These are phyloP conservation scores for Lentinula edodes DNA, from an alignment of 768 basidiomycete genomes.

Conservation along the genomic window DNA sequence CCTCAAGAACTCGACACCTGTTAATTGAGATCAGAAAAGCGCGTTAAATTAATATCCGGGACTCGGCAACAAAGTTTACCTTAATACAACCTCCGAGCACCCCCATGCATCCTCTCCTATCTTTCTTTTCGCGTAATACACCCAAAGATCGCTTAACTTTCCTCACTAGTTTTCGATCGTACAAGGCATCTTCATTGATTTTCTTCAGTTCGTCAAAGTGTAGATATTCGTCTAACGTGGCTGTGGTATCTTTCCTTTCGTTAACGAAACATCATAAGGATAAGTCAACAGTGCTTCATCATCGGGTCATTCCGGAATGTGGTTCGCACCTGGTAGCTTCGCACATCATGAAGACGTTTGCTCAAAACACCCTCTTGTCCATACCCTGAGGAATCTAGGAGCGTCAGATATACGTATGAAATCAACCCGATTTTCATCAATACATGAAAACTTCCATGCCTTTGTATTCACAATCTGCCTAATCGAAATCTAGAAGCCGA, in stretches of 20 bases:
- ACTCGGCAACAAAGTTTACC: slow-evolving; percentile 79
- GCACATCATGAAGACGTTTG: slow-evolving; percentile 66
- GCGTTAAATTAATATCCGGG: neutral
- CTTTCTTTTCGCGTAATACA: slow-evolving; percentile 65
- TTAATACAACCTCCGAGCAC: slow-evolving; percentile 89
- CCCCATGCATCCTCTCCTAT: slow-evolving; percentile 81
- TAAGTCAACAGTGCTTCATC: neutral
- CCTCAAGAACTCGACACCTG: slow-evolving; percentile 69
- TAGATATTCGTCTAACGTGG: slow-evolving; percentile 73
- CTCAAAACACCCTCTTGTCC: slow-evolving; percentile 79
- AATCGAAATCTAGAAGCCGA: slow-evolving; percentile 80
- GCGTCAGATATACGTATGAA: neutral
- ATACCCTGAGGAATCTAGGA: slow-evolving; percentile 50
- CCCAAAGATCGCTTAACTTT: slow-evolving; percentile 77
- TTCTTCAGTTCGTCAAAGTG: slow-evolving; percentile 89
- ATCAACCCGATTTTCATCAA: slow-evolving; percentile 15
- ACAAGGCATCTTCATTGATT: slow-evolving; percentile 81
- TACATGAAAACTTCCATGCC: slow-evolving; percentile 90
- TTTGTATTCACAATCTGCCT: slow-evolving; percentile 94
- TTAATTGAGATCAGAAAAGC: neutral
- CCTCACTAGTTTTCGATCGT: slow-evolving; percentile 83
- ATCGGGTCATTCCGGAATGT: neutral
- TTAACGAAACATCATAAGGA: slow-evolving; percentile 20
- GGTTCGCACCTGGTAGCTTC: slow-evolving; percentile 60
- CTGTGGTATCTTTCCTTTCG: slow-evolving; percentile 87